A percentile compares a stretch with the other conserved stretches of the same genome.
These are phyloP conservation scores for Globisporangium polare DNA, from an alignment of 352 stramenopile species.

Conservation along the genomic window DNA sequence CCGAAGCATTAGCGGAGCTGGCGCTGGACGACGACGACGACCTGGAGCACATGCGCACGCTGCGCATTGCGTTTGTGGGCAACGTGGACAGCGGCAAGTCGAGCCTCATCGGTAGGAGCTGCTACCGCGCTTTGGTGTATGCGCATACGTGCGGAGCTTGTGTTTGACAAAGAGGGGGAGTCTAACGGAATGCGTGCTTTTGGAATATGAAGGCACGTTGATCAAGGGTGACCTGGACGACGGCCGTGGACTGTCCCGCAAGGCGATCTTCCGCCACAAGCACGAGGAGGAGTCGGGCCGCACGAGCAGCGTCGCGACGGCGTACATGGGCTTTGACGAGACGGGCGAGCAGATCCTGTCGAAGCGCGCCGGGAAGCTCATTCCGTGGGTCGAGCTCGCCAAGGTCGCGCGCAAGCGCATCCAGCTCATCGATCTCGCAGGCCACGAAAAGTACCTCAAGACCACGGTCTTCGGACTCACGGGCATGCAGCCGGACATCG, in stretches of 20 bases:
- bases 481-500: constrained; percentile 95
- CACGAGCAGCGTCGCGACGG: constrained; percentile 79
- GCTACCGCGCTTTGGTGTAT: not conserved
- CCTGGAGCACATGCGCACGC: constrained; percentile 52
- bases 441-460: constrained; percentile 99
- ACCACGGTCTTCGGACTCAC: constrained; percentile 99
- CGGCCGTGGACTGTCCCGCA: constrained; percentile 85
- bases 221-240: constrained; percentile 96
- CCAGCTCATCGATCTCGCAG: constrained; percentile 84
- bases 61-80: constrained; percentile 88
- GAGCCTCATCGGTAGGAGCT: constrained; percentile 73
- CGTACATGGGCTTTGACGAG: constrained; percentile 81
- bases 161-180: not conserved
- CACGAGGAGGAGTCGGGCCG: constrained; percentile 80
- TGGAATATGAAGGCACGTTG: constrained; percentile 61
- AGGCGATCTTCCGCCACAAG: constrained; percentile 86
- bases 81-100: constrained; percentile 94
- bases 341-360: constrained; percentile 73
- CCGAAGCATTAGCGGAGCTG: constrained; percentile 4
- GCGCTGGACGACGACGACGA: constrained; percentile 17
- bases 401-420: constrained; percentile 78
- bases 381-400: constrained; percentile 80
- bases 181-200: not conserved
- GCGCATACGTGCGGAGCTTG: too few relatives aligned
- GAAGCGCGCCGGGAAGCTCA: constrained; percentile 62